Conservation (phyloP, 805 yeast genomes). For the Candida easanensis region DNA sequence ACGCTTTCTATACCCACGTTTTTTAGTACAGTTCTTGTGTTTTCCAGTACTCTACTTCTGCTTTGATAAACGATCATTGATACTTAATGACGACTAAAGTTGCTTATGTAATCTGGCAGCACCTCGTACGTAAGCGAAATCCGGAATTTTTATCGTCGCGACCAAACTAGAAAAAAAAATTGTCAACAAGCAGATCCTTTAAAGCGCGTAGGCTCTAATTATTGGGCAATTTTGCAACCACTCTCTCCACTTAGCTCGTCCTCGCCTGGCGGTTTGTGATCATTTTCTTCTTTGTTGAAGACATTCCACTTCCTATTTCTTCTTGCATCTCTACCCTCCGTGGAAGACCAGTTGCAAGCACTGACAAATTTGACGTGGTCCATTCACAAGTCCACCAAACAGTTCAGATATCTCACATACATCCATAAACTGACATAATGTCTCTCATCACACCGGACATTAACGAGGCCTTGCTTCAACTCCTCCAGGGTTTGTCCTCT, state of each 20-base stretch:
- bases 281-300: not conserved
- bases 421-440: constrained; percentile 24
- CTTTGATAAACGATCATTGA: too few relatives aligned
- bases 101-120: not conserved
- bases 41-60: too few relatives aligned
- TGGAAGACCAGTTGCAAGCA: not conserved
- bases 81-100: not conserved
- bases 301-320: not conserved
- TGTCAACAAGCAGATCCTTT: constrained; percentile 5
- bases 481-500: constrained; percentile 70
- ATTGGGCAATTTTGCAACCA: not conserved
- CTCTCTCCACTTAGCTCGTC: not conserved
- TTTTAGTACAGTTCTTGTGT: too few relatives aligned
- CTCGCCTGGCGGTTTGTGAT: not conserved
- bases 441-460: constrained; percentile 60
- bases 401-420: not conserved
- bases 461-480: constrained; percentile 47
- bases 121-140: not conserved
- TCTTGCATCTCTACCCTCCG: not conserved
- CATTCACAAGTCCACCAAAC: not conserved
- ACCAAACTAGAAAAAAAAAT: constrained; percentile 3
- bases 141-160: not conserved
- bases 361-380: not conserved
- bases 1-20: not conserved
- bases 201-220: not conserved